Base-by-base conservation (phyloP, 257 asterid species). In the Nicotiana benthamiana region DNA sequence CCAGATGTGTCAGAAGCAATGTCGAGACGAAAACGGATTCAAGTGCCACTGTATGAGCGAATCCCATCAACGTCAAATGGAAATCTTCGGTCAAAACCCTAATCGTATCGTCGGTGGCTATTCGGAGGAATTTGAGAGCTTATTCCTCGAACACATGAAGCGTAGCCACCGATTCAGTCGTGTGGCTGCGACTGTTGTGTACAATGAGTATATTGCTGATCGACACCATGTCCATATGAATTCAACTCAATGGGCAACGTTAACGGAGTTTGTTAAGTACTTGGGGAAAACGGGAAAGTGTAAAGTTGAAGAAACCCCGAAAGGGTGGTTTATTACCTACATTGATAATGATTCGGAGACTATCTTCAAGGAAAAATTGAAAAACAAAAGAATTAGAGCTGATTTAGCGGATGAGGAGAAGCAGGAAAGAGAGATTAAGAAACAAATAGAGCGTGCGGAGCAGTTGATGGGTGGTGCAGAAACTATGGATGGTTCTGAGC, bases 41-140 rank as follows among this genome's bases (percentile, higher is more conserved):
- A 93, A 95, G 87, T 95, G 99, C 85, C 98, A 95, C 67, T 93
- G 97, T 40, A 93, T 92, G 98, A 92, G 97, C 81, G 98, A 95
- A 82, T 90, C 97, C 3, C 97, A 95, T 87, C 97, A 93, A 83
- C 94, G 98, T 36, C 97, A 95, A 88, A 95, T 95, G 98, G 92
- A 92, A 85, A 88, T 93, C 8, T 95, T 92, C 79, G 99, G 98
- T 20, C 96, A 95, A 82, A 92, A 95, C 83, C 90, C 98, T 18
- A 75, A 85, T 65, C 93, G 97, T 2, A 87, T 95, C 40, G 81
- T 93, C 36, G 86, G 84, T 27, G 98, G 97, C 16, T 95, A 92
- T 86, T 88, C 99, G 0, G 93, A 93, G 60, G 97, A 95, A 83
- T 95, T 93, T 36, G 99, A 93, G 68, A 24, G 24, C 5, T 2